Evolutionary conservation across 352 stramenopile genomes (phyloP).

Genomic region (Pythium vanterpoolii): DNA sequence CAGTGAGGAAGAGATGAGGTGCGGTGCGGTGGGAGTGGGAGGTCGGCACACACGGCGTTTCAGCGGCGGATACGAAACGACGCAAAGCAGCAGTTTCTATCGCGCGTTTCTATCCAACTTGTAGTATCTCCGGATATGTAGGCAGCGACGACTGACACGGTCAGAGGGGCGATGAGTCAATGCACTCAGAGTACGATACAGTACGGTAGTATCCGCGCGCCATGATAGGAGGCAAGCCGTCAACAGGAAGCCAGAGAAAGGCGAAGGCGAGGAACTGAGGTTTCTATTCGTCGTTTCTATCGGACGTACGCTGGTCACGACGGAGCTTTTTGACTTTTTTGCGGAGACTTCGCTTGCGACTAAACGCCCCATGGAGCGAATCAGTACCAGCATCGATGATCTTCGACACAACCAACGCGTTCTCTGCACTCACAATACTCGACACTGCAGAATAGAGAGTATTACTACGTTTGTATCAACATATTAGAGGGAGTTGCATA

Average conservation of each 20-base stretch:
- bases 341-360: conserved; percentile 73
- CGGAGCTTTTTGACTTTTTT: conserved; percentile 75
- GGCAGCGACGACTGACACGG: too few relatives aligned
- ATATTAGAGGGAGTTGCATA: not conserved
- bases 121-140: too few relatives aligned
- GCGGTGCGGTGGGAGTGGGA: too few relatives aligned
- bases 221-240: too few relatives aligned
- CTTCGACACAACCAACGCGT: conserved; percentile 59
- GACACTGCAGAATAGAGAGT: conserved; percentile 31
- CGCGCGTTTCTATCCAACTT: too few relatives aligned
- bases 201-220: too few relatives aligned
- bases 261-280: too few relatives aligned
- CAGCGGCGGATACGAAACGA: conserved; percentile 4
- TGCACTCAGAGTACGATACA: too few relatives aligned
- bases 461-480: not conserved
- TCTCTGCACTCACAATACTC: conserved; percentile 63
- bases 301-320: conserved; percentile 1
- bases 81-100: conserved; percentile 9
- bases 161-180: too few relatives aligned
- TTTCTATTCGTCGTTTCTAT: not conserved
- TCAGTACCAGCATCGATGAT: conserved; percentile 50
- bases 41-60: not conserved
- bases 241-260: too few relatives aligned
- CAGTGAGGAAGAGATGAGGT: too few relatives aligned
- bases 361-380: conserved; percentile 68